A percentile compares a stretch with the other conserved stretches of the same genome.
Conservation (phyloP, 2,329 filamentous ascomycete genomes). For the Botrytis fabae region DNA sequence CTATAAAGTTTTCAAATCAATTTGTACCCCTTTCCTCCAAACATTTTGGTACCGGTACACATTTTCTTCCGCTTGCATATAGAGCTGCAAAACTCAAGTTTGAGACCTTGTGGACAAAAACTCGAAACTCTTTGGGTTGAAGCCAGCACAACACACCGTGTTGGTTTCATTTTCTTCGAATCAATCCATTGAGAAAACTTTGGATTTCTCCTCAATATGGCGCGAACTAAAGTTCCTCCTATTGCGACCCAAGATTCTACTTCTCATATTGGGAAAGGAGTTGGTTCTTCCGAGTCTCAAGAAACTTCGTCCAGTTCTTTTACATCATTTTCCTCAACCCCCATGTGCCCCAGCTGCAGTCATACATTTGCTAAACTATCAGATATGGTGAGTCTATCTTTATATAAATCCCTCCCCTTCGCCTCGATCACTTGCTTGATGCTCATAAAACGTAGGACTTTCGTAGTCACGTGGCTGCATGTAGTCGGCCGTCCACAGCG, state of each 20-base stretch:
- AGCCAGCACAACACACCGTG: slow-evolving; percentile 18
- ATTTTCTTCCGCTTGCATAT: slow-evolving; percentile 11
- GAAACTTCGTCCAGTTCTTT: slow-evolving; percentile 24
- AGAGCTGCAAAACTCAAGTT: slow-evolving; percentile 11
- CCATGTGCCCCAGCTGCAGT: slow-evolving; percentile 26
- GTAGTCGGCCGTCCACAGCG: slow-evolving; percentile 30
- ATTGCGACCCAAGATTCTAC: slow-evolving; percentile 22
- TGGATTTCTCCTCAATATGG: slow-evolving; percentile 25
- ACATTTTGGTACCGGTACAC: not conserved
- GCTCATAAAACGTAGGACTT: slow-evolving; percentile 37
- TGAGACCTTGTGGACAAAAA: slow-evolving; percentile 16
- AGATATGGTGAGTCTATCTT: slow-evolving; percentile 21
- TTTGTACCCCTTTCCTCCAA: not conserved
- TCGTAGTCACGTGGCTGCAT: slow-evolving; percentile 37
- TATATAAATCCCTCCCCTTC: not conserved
- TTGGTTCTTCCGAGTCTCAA: slow-evolving; percentile 20
- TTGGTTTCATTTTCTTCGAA: not conserved
- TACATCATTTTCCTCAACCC: slow-evolving; percentile 21
- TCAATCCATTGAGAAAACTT: not conserved
- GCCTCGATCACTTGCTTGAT: slow-evolving; percentile 14
- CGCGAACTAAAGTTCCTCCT: slow-evolving; percentile 24
- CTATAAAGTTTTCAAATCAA: not conserved
- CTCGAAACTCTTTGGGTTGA: slow-evolving; percentile 10
- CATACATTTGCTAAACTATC: slow-evolving; percentile 22
- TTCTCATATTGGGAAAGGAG: slow-evolving; percentile 16